A percentile compares a stretch with the other conserved stretches of the same genome.
Evolutionary conservation across 768 basidiomycete genomes (phyloP).

Genomic region (Tricholoma hemisulphureum): DNA sequence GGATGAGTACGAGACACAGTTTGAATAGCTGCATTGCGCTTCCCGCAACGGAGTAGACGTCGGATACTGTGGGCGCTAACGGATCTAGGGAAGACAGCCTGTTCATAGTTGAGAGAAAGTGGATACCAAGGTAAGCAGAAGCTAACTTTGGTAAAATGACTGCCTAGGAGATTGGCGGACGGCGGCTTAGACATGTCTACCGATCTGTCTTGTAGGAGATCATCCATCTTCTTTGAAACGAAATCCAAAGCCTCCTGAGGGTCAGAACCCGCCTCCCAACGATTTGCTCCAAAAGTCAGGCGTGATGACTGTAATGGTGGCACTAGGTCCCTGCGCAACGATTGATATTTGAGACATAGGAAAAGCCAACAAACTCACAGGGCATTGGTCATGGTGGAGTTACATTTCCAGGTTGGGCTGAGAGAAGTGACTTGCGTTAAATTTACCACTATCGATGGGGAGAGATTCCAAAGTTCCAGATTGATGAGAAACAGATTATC

Average conservation of each 20-base stretch:
- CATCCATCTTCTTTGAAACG: constrained; percentile 48
- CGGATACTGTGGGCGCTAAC: constrained; percentile 30
- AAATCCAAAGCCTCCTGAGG: constrained; percentile 47
- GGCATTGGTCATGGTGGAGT: constrained; percentile 31
- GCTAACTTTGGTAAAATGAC: constrained; percentile 46
- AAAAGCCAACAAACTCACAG: constrained; percentile 39
- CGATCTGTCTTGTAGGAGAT: constrained; percentile 49
- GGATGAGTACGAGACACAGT: constrained; percentile 43
- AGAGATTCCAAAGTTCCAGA: constrained; percentile 56
- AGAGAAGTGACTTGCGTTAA: constrained; percentile 61
- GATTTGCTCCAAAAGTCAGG: constrained; percentile 41
- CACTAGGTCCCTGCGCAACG: constrained; percentile 38
- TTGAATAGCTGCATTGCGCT: constrained; percentile 41
- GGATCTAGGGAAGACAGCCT: constrained; percentile 20
- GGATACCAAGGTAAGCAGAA: not conserved
- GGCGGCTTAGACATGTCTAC: constrained; percentile 47
- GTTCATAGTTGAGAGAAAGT: constrained; percentile 6
- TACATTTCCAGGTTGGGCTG: constrained; percentile 69
- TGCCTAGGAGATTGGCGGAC: constrained; percentile 50
- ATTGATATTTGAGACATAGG: constrained; percentile 6
- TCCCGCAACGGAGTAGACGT: constrained; percentile 52
- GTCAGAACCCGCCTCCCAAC: constrained; percentile 36
- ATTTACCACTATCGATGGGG: constrained; percentile 37
- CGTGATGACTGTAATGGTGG: constrained; percentile 48
- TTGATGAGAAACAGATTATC: constrained; percentile 53